Evolutionary conservation across 345 rosid species (phyloP).

Genomic region (Dipteronia dyeriana): DNA sequence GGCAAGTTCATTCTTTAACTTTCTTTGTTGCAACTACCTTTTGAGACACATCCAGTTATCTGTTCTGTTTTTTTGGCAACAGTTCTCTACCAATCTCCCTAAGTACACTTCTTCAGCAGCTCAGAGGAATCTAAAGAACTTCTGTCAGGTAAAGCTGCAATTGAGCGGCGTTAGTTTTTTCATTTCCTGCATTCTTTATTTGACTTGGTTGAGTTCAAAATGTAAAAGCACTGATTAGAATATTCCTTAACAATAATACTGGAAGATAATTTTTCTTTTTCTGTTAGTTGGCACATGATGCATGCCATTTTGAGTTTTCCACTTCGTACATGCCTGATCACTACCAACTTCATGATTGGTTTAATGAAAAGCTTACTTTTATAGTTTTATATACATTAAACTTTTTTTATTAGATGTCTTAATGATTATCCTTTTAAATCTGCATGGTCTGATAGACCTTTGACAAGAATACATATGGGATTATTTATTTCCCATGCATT

Average conservation of each 20-base stretch:
- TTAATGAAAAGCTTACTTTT: neutral
- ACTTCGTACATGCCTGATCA: neutral
- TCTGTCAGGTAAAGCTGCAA: slow-evolving; percentile 48
- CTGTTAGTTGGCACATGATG: neutral
- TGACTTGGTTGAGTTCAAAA: neutral
- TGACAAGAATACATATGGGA: neutral
- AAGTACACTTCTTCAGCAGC: slow-evolving; percentile 82
- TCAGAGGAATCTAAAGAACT: slow-evolving; percentile 79
- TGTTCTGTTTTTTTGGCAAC: slow-evolving; percentile 29
- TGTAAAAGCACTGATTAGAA: neutral
- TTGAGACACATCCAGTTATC: slow-evolving; percentile 17
- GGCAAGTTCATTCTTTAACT: slow-evolving; percentile 6
- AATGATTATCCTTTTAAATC: neutral
- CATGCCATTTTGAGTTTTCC: neutral
- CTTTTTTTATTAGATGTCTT: neutral
- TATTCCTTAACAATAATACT: neutral
- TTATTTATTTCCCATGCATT: slow-evolving; percentile 3
- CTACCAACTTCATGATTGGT: neutral
- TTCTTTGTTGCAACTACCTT: slow-evolving; percentile 11
- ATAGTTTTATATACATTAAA: neutral
- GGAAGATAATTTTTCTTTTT: neutral
- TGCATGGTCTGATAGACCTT: neutral
- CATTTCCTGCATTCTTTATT: neutral
- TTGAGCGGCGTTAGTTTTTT: neutral
- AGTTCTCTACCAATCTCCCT: slow-evolving; percentile 77